Percentiles rank a stretch among this genome's conserved stretches.
Evolutionary conservation across 2,329 filamentous ascomycete species (phyloP).

Genomic region (Acrocalymma vagum): DNA sequence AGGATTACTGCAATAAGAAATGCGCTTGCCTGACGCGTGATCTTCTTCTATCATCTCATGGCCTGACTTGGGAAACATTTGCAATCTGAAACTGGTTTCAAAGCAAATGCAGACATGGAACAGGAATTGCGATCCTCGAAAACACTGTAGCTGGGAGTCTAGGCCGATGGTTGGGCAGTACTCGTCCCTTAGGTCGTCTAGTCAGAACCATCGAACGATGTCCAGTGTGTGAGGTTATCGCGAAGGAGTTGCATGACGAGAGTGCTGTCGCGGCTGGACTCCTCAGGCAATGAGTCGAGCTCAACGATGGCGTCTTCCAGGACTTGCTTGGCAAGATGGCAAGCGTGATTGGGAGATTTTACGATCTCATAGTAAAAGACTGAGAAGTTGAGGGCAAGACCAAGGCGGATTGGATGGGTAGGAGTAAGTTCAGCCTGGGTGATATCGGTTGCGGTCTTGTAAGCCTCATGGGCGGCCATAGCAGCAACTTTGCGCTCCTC

Average conservation of each 20-base stretch:
- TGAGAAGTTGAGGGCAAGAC: constrained; percentile 96
- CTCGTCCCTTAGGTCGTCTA: too few relatives aligned
- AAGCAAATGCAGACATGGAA: too few relatives aligned
- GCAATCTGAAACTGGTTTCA: too few relatives aligned
- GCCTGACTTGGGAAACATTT: too few relatives aligned
- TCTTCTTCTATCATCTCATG: too few relatives aligned
- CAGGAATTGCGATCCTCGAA: too few relatives aligned
- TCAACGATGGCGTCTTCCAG: constrained; percentile 98
- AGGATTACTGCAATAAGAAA: too few relatives aligned
- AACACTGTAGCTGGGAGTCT: too few relatives aligned
- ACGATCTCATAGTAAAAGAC: constrained; percentile 99
- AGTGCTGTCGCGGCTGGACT: constrained; percentile 97
- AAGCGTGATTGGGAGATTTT: constrained; percentile 94
- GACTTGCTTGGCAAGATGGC: constrained; percentile 97
- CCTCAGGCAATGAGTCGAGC: constrained; percentile 94
- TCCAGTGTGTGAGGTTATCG: constrained; percentile 97
- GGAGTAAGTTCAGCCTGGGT: constrained; percentile 95
- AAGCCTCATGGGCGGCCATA: constrained; percentile 86
- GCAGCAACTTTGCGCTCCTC: constrained; percentile 89
- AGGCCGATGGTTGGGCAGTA: too few relatives aligned
- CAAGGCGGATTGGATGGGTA: constrained; percentile 95
- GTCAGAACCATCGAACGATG: constrained; percentile 87
- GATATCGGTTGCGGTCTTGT: constrained; percentile 98
- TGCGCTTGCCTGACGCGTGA: too few relatives aligned
- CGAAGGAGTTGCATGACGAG: constrained; percentile 98